Conservation (phyloP, 73 alveolate species). For the Paramecium biaurelia region DNA sequence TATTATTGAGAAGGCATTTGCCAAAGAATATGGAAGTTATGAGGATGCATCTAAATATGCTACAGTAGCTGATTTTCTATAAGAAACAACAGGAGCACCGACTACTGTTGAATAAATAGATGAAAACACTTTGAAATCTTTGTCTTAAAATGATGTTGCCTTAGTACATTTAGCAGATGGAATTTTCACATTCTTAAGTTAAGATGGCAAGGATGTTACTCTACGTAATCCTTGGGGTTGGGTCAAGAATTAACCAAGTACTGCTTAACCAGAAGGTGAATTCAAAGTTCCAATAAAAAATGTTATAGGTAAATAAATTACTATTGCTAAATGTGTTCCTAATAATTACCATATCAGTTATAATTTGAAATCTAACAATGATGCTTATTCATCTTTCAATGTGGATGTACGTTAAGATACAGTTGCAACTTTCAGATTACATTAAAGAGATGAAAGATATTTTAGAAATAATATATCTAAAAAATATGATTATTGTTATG, state of each 20-base stretch:
- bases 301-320: background rate
- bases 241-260: background rate
- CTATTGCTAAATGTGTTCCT: background rate
- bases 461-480: conserved; percentile 8
- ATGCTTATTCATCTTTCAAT: background rate
- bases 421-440: background rate
- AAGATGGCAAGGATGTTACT: background rate
- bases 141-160: background rate
- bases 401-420: background rate
- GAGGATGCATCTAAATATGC: background rate
- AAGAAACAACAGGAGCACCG: conserved; percentile 29
- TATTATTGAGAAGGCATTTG: background rate
- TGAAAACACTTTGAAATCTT: background rate
- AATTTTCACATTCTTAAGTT: background rate
- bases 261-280: conserved; percentile 4
- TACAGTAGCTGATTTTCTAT: background rate
- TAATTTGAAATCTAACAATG: background rate
- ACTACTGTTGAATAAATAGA: background rate
- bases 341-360: background rate
- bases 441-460: conserved; percentile 38
- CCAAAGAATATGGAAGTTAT: conserved; percentile 41
- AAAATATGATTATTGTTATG: conserved; percentile 1
- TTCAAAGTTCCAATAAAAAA: background rate
- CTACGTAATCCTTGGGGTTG: conserved; percentile 41
- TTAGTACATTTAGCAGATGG: background rate